Evolutionary conservation across 169 alveolate species (phyloP).

Genomic region (Hepatocystis sp.): DNA sequence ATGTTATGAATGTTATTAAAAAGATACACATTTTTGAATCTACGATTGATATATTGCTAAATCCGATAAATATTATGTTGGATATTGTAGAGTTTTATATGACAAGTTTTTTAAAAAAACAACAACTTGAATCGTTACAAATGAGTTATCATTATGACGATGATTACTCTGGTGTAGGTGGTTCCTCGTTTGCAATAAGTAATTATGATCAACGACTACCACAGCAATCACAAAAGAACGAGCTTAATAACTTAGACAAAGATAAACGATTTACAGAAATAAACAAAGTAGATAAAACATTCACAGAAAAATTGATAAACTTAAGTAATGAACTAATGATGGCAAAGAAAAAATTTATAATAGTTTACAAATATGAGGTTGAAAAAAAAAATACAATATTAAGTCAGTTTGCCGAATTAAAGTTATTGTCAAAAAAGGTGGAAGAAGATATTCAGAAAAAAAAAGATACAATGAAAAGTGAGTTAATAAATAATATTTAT

Average conservation of each 20-base stretch:
- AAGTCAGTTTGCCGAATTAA: slow-evolving; percentile 37
- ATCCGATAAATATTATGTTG: slow-evolving; percentile 56
- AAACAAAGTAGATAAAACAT: slow-evolving; percentile 35
- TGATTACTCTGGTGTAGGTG: too few species aligned
- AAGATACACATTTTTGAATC: slow-evolving; percentile 69
- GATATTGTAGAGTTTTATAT: slow-evolving; percentile 67
- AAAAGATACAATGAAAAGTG: slow-evolving; percentile 44
- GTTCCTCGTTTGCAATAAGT: too few species aligned
- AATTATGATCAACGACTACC: too few species aligned
- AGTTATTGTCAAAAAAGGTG: slow-evolving; percentile 29
- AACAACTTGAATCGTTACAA: slow-evolving; percentile 31
- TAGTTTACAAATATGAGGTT: slow-evolving; percentile 39
- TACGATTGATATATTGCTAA: slow-evolving; percentile 59
- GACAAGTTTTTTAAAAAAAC: slow-evolving; percentile 66
- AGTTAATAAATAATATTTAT: slow-evolving; percentile 38
- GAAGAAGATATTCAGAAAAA: slow-evolving; percentile 76
- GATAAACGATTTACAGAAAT: slow-evolving; percentile 30
- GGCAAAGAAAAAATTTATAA: slow-evolving; percentile 54
- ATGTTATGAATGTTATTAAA: slow-evolving; percentile 60
- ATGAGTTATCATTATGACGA: slow-evolving; percentile 41
- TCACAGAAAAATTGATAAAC: slow-evolving; percentile 22
- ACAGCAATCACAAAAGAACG: too few species aligned
- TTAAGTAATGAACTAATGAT: slow-evolving; percentile 26
- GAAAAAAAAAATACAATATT: slow-evolving; percentile 54
- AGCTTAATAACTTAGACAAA: slow-evolving; percentile 29